Base-by-base conservation (phyloP, 2,329 filamentous ascomycete genomes). In the Ceratocystis lukuohia region DNA sequence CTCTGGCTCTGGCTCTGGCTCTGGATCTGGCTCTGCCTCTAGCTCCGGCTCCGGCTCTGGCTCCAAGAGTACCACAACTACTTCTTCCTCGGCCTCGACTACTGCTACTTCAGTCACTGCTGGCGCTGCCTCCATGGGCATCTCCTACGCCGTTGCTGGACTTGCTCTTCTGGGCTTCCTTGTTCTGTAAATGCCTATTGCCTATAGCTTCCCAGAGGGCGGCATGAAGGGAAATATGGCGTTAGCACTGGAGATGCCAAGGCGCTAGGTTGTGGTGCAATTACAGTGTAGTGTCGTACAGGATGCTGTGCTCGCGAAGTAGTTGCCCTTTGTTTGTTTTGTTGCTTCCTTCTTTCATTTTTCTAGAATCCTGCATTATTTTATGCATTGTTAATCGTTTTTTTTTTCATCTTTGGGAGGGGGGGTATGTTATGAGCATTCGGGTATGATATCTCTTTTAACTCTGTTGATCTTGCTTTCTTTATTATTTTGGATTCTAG, bases 121-220 rank as follows among this genome's bases (percentile, higher is more conserved):
- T 22, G 66, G 64, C 33, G 62, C 65, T 53, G 28, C 50, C 17
- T 22, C 53, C 15, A 12, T 57, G 53, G 44, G 50, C 6, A 6
- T 69, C 17, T 67, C 68, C 12, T 65, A 62, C 44, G 45, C 22
- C 30, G 61, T 46, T n/a, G 65, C 61, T 50, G 67, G 66, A 25
- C 44, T 69, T 50, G 68, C 62, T 30, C 25, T 62, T 12, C 48
- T 69, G 12, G 57, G 65, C 7, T 63, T 57, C 65, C 7, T 69
- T n/a, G 25, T 65, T 15, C 7, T 68, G 28, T 68, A 68, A 67
- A 53, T 17, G 63, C 33, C n/a, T 8, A n/a, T 3, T 15, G 25
- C 28, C 22, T 50, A 2, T 8, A 17, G 20, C 7, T 41, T 46
- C 30, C 28, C 25, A 53, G 12, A 17, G 20, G 5, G n/a, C 20